Conservation (phyloP, 176 grass and related monocot species). For the Thinopyrum elongatum region DNA sequence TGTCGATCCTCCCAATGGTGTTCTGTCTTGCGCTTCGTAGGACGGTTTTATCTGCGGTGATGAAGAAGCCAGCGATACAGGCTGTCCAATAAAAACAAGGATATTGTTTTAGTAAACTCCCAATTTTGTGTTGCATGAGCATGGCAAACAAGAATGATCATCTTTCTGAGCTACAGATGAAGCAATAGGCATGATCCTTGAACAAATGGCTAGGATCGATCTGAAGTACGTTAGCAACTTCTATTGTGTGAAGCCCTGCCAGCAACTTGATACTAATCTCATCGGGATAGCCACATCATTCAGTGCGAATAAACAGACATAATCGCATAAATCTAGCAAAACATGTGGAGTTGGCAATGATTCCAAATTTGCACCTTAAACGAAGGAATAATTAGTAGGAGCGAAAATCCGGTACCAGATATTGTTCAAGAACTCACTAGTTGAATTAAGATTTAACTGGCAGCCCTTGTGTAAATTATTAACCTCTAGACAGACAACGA, state of each 20-base stretch:
- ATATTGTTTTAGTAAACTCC: slow-evolving; percentile 15
- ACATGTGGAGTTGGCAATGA: neutral
- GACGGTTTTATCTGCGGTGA: slow-evolving; percentile 76
- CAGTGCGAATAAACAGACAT: neutral
- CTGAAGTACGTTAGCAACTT: neutral
- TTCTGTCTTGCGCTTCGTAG: slow-evolving; percentile 74
- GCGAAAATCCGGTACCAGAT: neutral
- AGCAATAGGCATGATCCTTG: neutral
- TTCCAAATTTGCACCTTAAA: neutral
- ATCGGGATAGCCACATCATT: neutral
- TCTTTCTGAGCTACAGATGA: neutral
- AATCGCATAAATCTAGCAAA: slow-evolving; percentile 23
- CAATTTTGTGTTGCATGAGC: neutral
- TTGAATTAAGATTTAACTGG: neutral
- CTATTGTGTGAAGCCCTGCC: neutral
- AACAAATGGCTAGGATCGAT: neutral
- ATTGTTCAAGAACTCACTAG: slow-evolving; percentile 11
- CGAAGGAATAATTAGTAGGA: neutral
- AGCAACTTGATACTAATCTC: neutral
- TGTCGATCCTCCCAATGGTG: slow-evolving; percentile 70
- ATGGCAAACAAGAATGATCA: neutral
- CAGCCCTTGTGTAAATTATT: neutral
- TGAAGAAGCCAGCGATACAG: slow-evolving; percentile 87
- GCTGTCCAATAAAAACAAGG: slow-evolving; percentile 44
- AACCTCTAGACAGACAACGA: neutral